Evolutionary conservation across 352 stramenopile genomes (phyloP), one percentile per base, ranked within the genome.

Genomic region (Globisporangium echinulatum): DNA sequence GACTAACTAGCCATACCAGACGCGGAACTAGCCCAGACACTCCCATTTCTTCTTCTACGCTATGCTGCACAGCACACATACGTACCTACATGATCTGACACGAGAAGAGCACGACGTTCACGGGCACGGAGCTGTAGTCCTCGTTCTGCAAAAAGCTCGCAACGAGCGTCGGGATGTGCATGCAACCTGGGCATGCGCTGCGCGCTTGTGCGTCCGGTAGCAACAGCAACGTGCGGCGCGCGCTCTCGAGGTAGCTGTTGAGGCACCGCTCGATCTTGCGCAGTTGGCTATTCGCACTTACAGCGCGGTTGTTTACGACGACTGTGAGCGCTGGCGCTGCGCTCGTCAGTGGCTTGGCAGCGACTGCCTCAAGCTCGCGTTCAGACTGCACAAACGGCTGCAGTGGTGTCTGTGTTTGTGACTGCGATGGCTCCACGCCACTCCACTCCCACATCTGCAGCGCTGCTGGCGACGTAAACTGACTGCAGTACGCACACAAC

Each of bases 101-200:
- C 19, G 19, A 46, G 17, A 57, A 64, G 13, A 64, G 52, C 52
- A 39, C 52, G 43, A 64, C 37, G 51, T 44, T 59, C 17, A 53
- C 46, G 11, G 52, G 14, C 3, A 57, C 48, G 17, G 58, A 64
- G 1, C 51, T 54, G 17, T 37, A 59, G n/a, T 54, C 58, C 44
- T 64, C 58, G 43, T 64, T 64, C 19, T 66, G 60, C 33, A 66
- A 54, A 36, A 61, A 66, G 33, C 48, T 66, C 17, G 60, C 60
- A 17, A 66, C n/a, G 33, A 66, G 49, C 36, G 42, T 25, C 49
- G 60, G 60, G 33, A 66, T 61, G 54, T 61, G 49, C 33, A 39
- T 44, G 44, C 19, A 59, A 0, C 54, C 60, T 19, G 54, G 39
- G 36, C 60, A 66, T 39, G 58, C 48, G 11, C 51, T 53, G 5